These are phyloP conservation scores for Camptophora hylomeconis DNA, from an alignment of 2,329 filamentous ascomycete species.

Conservation along the genomic window DNA sequence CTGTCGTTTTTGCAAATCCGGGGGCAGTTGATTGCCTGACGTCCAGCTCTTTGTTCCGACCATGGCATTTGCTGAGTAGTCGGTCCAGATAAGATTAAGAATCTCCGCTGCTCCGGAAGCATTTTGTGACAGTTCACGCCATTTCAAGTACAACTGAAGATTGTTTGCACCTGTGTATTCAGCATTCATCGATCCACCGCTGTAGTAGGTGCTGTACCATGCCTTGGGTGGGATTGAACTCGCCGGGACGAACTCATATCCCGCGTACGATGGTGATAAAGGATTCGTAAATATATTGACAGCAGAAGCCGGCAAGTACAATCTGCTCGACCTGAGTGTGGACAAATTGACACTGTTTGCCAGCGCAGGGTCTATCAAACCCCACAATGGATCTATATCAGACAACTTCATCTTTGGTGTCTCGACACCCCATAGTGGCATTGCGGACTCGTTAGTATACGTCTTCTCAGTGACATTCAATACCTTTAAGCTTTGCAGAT, in stretches of 20 bases:
- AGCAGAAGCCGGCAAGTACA: no score
- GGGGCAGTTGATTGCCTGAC: conserved; percentile 1
- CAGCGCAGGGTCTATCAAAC: conserved; percentile 22
- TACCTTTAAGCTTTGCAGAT: conserved; percentile 20
- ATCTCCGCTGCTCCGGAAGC: conserved; percentile 22
- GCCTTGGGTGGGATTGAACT: conserved; percentile 21
- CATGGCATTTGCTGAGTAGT: conserved; percentile 29
- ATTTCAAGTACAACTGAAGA: conserved; percentile 28
- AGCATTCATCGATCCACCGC: no score
- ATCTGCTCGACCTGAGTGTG: conserved; percentile 17
- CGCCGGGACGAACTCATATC: conserved; percentile 26
- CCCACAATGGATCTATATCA: conserved; percentile 26
- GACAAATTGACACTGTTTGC: conserved; percentile 21
- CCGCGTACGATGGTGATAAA: no score
- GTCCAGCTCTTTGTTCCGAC: conserved; percentile 23
- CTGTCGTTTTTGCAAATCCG: conserved; percentile 2
- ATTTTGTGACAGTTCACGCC: conserved; percentile 25
- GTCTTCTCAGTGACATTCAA: conserved; percentile 24
- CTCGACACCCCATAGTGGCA: conserved; percentile 27
- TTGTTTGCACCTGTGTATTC: conserved; percentile 26
- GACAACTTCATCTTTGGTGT: conserved; percentile 17
- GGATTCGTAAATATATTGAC: no score
- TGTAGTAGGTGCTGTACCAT: no score
- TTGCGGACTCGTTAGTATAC: conserved; percentile 21
- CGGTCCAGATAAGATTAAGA: conserved; percentile 33